Conservation (phyloP, 2,329 filamentous ascomycete species). For the Venturia asperata region DNA sequence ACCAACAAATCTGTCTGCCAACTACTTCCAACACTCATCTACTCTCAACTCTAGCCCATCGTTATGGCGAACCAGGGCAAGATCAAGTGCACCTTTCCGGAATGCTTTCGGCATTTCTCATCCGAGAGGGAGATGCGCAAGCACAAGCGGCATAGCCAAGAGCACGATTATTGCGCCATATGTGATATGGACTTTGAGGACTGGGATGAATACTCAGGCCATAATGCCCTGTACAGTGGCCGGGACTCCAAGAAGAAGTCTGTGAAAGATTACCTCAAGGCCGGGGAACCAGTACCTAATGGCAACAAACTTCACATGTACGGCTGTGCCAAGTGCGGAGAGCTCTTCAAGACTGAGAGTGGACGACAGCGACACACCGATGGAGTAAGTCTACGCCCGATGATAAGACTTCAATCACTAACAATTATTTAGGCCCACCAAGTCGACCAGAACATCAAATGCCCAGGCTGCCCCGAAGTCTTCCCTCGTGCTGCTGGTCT, state of each 20-base stretch:
- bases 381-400: slow-evolving; percentile 33
- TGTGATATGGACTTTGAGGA: slow-evolving; percentile 41
- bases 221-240: slow-evolving; percentile 34
- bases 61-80: slow-evolving; percentile 12
- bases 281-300: slow-evolving; percentile 38
- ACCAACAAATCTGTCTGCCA: neutral
- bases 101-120: slow-evolving; percentile 42
- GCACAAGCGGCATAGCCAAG: slow-evolving; percentile 43
- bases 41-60: neutral
- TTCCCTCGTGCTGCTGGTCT: slow-evolving; percentile 45
- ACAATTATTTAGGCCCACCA: slow-evolving; percentile 39
- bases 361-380: slow-evolving; percentile 48
- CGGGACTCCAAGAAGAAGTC: slow-evolving; percentile 12
- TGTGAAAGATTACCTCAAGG: slow-evolving; percentile 13
- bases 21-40: neutral
- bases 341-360: slow-evolving; percentile 47
- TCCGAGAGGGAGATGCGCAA: slow-evolving; percentile 40
- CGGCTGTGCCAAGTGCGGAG: slow-evolving; percentile 49
- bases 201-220: slow-evolving; percentile 40
- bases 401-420: slow-evolving; percentile 4
- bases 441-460: slow-evolving; percentile 44
- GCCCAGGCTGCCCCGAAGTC: slow-evolving; percentile 44
- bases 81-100: slow-evolving; percentile 37
- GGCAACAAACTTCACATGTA: slow-evolving; percentile 15
- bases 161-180: slow-evolving; percentile 41